Evolutionary conservation across 352 stramenopile genomes (phyloP).

Genomic region (Phytophthora lateralis): DNA sequence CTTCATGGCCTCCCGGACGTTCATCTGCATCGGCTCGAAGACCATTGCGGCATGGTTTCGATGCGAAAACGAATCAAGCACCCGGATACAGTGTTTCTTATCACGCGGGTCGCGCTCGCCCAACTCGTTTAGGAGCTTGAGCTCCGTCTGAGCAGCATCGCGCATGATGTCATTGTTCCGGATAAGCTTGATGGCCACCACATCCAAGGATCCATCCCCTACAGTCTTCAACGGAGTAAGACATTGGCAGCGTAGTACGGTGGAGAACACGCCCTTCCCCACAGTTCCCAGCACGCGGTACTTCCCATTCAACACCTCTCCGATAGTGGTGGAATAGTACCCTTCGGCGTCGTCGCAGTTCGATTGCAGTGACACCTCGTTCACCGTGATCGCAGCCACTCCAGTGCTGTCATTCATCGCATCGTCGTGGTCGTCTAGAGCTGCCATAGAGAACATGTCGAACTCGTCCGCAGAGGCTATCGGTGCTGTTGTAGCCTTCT

Average conservation of each 20-base stretch:
- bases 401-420: conserved; percentile 33
- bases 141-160: conserved; percentile 92
- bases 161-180: conserved; percentile 99
- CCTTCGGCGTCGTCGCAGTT: conserved; percentile 98
- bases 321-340: conserved; percentile 97
- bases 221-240: conserved; percentile 41
- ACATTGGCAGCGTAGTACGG: conserved; percentile 94
- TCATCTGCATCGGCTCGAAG: conserved; percentile 98
- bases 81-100: conserved; percentile 86
- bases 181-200: conserved; percentile 90
- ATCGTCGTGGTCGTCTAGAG: conserved; percentile 63
- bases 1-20: conserved; percentile 93
- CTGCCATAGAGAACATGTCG: conserved; percentile 88
- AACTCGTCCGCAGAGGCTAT: conserved; percentile 63
- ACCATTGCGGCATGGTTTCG: conserved; percentile 96
- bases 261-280: conserved; percentile 98
- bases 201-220: conserved; percentile 15
- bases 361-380: conserved; percentile 59
- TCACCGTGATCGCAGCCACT: conserved; percentile 45
- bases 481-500: neutral
- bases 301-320: conserved; percentile 91
- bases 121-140: conserved; percentile 82
- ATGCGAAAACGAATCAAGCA: conserved; percentile 90
- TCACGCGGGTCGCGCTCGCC: conserved; percentile 68
- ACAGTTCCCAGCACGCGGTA: conserved; percentile 95